Evolutionary conservation across 2,329 filamentous ascomycete species (phyloP), one percentile per base, ranked within the genome.

Genomic region (Aureobasidium sp.): DNA sequence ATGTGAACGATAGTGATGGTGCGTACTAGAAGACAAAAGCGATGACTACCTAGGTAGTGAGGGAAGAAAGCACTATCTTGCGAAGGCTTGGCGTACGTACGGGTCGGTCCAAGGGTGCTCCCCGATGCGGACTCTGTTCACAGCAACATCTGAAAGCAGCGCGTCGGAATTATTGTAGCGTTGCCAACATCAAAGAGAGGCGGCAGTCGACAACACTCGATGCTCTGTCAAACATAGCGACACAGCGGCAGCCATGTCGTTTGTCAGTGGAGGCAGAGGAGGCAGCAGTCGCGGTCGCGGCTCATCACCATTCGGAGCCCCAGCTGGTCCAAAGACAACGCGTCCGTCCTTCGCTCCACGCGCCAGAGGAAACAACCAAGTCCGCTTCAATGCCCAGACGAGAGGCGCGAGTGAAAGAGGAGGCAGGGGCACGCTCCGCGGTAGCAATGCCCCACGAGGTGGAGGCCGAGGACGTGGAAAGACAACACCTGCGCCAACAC

Each of bases 161-260:
- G 4, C 53, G 4, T 24, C 40, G 17, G 33, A 47, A 19, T 27
- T 42, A 19, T 27, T 42, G 27, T 12, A 29, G n/a, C 17, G 22
- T 15, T 35, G 40, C n/a, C 29, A 33, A 8, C 31, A 27, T 15
- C 31, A 58, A 39, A 27, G 42, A 19, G 54, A 24, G 9, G 19
- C 42, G 42, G 39, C 57, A 40, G 17, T 22, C 44, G 57, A 60
- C 44, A 45, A 60, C 35, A 33, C 33, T 50, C 42, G 29, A 63
- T 63, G 61, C 61, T 44, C 40, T 50, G 29, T 19, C 44, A 27
- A 39, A n/a, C 61, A 60, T 37, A 58, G n/a, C 33, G 19, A 37
- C 22, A 19, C 14, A 56, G 45, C 63, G 64, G 58, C 62, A 54
- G 33, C 24, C 44, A 65, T 65, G 64, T 65, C 64, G 62, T 62